A percentile compares a stretch with the other conserved stretches of the same genome.
Evolutionary conservation across 148 eudicot species (phyloP).

Genomic region (Oxyria digyna): DNA sequence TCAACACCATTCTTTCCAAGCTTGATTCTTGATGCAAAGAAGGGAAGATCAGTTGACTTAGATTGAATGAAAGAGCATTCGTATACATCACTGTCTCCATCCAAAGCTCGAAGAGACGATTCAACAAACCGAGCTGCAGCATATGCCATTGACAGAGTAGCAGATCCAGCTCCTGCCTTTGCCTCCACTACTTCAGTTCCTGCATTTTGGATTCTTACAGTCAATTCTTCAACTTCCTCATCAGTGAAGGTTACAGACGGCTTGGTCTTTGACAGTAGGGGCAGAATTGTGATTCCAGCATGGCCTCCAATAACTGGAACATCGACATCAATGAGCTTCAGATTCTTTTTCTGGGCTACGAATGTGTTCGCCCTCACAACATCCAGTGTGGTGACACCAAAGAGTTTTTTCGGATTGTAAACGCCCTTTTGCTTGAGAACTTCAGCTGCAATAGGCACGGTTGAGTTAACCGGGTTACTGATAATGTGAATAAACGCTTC

Average conservation of each 20-base stretch:
- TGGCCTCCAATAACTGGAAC: constrained; percentile 91
- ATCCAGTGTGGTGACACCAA: constrained; percentile 82
- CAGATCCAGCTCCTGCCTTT: constrained; percentile 89
- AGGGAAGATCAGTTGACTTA: constrained; percentile 74
- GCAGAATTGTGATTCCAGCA: constrained; percentile 85
- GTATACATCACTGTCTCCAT: constrained; percentile 75
- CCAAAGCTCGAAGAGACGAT: constrained; percentile 84
- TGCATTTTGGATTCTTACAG: constrained; percentile 80
- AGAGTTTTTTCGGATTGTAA: constrained; percentile 81
- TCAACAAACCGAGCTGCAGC: constrained; percentile 94
- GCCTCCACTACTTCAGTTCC: constrained; percentile 97
- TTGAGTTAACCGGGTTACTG: constrained; percentile 90
- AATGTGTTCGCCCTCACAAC: constrained; percentile 90
- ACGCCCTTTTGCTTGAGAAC: constrained; percentile 75
- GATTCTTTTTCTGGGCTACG: constrained; percentile 66
- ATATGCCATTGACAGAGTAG: constrained; percentile 91
- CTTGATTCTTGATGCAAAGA: constrained; percentile 80
- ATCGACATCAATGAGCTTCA: constrained; percentile 78
- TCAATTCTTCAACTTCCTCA: constrained; percentile 56
- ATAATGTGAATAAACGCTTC: constrained; percentile 88
- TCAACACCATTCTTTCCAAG: constrained; percentile 68
- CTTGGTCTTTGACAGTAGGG: constrained; percentile 67
- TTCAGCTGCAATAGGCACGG: constrained; percentile 87
- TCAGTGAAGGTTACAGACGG: constrained; percentile 60
- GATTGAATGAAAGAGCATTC: constrained; percentile 71